These are phyloP conservation scores for Raphanus raphanistrum DNA, from an alignment of 345 rosid genomes.

Conservation along the genomic window DNA sequence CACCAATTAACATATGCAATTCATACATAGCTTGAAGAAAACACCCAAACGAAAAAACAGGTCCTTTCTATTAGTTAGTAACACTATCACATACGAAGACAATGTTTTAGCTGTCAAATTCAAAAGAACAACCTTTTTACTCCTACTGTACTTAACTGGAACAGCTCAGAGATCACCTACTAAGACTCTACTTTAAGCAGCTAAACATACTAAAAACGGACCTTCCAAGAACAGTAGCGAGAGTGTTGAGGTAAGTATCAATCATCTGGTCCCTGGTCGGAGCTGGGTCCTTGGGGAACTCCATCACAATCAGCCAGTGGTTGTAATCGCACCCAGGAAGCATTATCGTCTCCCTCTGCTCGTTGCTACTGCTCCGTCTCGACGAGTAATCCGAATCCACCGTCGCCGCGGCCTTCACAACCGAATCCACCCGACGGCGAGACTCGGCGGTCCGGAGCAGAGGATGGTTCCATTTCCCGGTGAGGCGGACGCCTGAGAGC, in stretches of 20 bases:
- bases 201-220: background rate
- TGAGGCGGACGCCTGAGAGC: constrained; percentile 8
- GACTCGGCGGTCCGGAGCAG: constrained; percentile 24
- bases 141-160: background rate
- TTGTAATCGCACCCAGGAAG: constrained; percentile 92
- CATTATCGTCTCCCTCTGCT: constrained; percentile 89
- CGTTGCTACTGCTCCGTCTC: constrained; percentile 63
- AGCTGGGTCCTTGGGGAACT: constrained; percentile 94
- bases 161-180: background rate
- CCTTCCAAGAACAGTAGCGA: constrained; percentile 91
- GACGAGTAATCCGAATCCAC: constrained; percentile 65
- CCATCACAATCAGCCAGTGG: constrained; percentile 98
- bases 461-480: background rate
- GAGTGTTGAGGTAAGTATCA: constrained; percentile 84
- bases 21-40: constrained; percentile 5
- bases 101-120: background rate
- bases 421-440: constrained; percentile 32
- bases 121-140: background rate
- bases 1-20: constrained; percentile 1
- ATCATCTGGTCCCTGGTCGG: constrained; percentile 94
- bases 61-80: no score
- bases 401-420: constrained; percentile 55
- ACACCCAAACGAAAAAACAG: no score
- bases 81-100: background rate
- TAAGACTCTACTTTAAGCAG: background rate